Conservation (phyloP, 176 grass and related monocot species). For the Oryza glaberrima region DNA sequence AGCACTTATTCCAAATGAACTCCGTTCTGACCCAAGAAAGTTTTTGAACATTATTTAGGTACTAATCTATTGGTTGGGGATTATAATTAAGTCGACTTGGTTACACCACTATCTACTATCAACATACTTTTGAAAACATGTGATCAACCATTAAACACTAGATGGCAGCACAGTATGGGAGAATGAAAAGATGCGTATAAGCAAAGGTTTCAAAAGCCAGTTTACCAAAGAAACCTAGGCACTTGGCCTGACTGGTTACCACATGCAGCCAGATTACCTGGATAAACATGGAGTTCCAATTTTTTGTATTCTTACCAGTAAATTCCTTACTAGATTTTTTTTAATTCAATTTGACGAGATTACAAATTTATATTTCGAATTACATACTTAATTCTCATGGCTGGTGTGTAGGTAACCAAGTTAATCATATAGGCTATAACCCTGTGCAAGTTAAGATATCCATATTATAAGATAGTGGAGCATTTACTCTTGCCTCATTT, state of each 20-base stretch:
- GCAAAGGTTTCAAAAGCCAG: background rate
- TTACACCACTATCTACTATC: background rate
- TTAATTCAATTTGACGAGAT: background rate
- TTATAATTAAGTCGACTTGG: background rate
- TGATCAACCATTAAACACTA: background rate
- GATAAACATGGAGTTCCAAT: background rate
- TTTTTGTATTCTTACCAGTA: background rate
- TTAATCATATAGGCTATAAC: no score
- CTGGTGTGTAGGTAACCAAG: background rate
- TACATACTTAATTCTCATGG: background rate
- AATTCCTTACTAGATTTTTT: background rate
- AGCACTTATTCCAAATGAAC: conserved; percentile 12
- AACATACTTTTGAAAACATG: conserved; percentile 25
- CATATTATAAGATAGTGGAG: background rate
- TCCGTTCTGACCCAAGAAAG: background rate
- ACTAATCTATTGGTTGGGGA: background rate
- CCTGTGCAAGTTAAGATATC: background rate
- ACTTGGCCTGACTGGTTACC: background rate
- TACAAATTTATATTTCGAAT: background rate
- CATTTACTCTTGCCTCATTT: background rate
- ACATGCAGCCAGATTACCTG: background rate
- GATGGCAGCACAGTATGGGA: background rate
- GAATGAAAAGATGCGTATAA: background rate
- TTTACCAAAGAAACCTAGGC: background rate
- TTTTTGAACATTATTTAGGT: conserved; percentile 22